These are phyloP conservation scores for Knoxdaviesia capensis DNA, from an alignment of 2,329 filamentous ascomycete genomes.

Conservation along the genomic window DNA sequence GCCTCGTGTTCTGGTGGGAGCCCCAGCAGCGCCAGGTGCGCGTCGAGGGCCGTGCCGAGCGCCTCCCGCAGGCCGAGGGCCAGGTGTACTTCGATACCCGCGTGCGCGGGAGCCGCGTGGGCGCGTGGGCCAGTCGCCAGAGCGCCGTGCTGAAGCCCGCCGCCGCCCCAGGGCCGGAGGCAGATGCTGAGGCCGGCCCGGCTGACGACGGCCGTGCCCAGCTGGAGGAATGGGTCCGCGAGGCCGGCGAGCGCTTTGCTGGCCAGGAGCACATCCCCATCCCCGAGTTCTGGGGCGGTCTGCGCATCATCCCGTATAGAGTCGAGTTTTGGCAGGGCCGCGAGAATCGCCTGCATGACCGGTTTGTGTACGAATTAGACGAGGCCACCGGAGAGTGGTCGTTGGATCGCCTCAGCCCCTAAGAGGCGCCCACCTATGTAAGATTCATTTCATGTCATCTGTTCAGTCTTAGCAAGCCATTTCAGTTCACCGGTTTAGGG, in stretches of 20 bases:
- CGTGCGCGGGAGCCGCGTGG: constrained; percentile 64
- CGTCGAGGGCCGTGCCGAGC: constrained; percentile 58
- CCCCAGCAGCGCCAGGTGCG: constrained; percentile 73
- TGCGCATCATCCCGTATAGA: constrained; percentile 66
- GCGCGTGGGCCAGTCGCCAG: constrained; percentile 87
- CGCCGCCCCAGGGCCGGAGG: not conserved
- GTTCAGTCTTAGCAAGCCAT: no score
- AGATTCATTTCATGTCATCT: no score
- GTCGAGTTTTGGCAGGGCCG: constrained; percentile 96
- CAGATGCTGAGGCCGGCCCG: constrained; percentile 9
- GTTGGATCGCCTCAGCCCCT: constrained; percentile 58
- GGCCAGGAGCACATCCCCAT: constrained; percentile 66
- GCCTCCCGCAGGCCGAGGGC: constrained; percentile 51
- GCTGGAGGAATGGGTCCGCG: constrained; percentile 58
- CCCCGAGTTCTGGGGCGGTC: constrained; percentile 84
- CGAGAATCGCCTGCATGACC: constrained; percentile 76
- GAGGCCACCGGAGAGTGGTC: constrained; percentile 35
- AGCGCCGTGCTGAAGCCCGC: constrained; percentile 46
- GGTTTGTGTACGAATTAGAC: constrained; percentile 49
- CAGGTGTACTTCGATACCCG: constrained; percentile 46
- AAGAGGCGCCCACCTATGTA: constrained; percentile 1
- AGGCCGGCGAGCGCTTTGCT: constrained; percentile 57
- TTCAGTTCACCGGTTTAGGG: no score
- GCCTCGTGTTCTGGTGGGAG: constrained; percentile 82
- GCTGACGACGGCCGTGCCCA: constrained; percentile 49